phyloP scores from a whole-genome alignment of 352 stramenopile genomes.

The Elongisporangium undulatum region DNA sequence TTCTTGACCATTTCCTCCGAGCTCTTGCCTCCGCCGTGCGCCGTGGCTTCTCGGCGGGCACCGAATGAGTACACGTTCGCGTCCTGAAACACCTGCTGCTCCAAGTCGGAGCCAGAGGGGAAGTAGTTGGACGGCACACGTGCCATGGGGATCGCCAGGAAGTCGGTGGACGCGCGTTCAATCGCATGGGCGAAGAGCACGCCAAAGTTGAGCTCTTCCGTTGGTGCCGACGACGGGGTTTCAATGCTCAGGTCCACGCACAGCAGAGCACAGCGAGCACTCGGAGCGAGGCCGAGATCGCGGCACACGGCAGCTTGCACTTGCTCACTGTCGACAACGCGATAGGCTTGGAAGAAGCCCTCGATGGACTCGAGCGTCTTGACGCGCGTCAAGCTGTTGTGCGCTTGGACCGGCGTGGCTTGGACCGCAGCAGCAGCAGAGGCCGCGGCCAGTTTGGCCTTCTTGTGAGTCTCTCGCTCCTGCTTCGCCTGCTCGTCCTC shows the following conservation, averaged over 20 bases:
- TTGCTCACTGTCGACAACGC: conserved; percentile 23
- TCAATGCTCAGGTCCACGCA: conserved; percentile 40
- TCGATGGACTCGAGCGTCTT: conserved; percentile 38
- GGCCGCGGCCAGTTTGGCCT: conserved; percentile 5
- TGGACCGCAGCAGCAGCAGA: conserved; percentile 2
- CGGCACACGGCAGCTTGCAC: conserved; percentile 20
- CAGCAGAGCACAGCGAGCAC: conserved; percentile 31
- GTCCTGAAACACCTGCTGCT: conserved; percentile 52
- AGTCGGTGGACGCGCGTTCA: conserved; percentile 12
- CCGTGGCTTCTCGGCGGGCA: conserved; percentile 51
- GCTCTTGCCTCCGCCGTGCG: conserved; percentile 67
- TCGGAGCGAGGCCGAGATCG: conserved; percentile 17
- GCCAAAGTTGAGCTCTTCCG: conserved; percentile 39
- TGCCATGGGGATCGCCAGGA: conserved; percentile 53
- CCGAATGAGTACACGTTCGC: conserved; percentile 59
- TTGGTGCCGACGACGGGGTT: background rate
- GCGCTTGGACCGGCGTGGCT: conserved; percentile 12
- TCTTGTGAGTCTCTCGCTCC: conserved; percentile 8
- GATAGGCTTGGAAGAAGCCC: conserved; percentile 34
- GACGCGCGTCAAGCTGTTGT: conserved; percentile 29
- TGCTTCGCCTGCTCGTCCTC: conserved; percentile 20
- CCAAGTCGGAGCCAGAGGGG: background rate
- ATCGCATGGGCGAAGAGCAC: conserved; percentile 45
- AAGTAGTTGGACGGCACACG: conserved; percentile 19
- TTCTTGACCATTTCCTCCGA: conserved; percentile 80